Percentiles rank a stretch among this genome's conserved stretches.
phyloP scores from a whole-genome alignment of 2,329 filamentous ascomycete genomes.

The Scedosporium boydii region DNA sequence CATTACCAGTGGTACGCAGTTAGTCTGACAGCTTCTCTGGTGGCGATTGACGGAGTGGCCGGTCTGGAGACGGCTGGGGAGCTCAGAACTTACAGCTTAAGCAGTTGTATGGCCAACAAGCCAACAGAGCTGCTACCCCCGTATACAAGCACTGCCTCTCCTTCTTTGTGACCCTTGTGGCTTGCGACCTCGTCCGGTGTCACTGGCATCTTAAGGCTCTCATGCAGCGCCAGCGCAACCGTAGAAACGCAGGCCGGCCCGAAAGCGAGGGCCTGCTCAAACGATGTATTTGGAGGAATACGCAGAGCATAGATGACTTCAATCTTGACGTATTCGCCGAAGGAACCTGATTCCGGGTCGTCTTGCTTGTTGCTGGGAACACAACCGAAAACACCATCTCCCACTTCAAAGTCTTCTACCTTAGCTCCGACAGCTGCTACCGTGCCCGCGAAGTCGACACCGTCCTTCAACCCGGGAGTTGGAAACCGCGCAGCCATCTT shows the following conservation, averaged over 20 bases:
- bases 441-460: constrained; percentile 37
- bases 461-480: constrained; percentile 18
- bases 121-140: constrained; percentile 43
- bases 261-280: constrained; percentile 36
- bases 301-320: constrained; percentile 28
- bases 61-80: background rate
- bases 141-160: constrained; percentile 28
- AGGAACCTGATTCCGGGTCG: constrained; percentile 28
- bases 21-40: background rate
- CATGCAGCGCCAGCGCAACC: constrained; percentile 3
- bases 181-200: background rate
- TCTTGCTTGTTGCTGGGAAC: constrained; percentile 22
- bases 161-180: background rate
- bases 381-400: constrained; percentile 35
- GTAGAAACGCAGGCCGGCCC: constrained; percentile 27
- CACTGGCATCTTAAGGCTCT: constrained; percentile 18
- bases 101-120: constrained; percentile 33
- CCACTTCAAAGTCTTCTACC: constrained; percentile 32
- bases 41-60: no score
- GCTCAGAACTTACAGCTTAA: constrained; percentile 14
- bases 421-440: constrained; percentile 28
- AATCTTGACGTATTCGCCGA: constrained; percentile 28
- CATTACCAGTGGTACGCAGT: background rate
- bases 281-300: constrained; percentile 32
- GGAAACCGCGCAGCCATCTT: constrained; percentile 19